Conservation (phyloP, 306 rosid genomes). For the Cicer judaicum region DNA sequence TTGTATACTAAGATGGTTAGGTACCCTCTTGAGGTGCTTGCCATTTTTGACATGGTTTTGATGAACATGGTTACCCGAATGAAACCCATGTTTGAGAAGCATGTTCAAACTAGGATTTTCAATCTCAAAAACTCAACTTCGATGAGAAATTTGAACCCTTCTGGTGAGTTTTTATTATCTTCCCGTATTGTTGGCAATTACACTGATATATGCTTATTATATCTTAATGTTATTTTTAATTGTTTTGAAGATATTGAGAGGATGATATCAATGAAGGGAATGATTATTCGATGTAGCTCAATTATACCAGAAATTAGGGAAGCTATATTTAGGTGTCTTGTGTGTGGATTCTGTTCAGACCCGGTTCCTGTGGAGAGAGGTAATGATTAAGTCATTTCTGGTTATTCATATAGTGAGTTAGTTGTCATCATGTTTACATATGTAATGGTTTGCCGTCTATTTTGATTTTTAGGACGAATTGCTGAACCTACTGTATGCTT, state of each 20-base stretch:
- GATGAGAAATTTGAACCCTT: conserved; percentile 92
- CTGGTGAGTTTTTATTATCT: conserved; percentile 61
- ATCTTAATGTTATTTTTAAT: background rate
- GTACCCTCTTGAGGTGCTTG: conserved; percentile 95
- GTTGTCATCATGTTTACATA: conserved; percentile 6
- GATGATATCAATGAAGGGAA: conserved; percentile 92
- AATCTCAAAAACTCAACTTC: conserved; percentile 79
- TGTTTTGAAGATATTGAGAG: conserved; percentile 77
- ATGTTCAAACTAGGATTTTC: conserved; percentile 87
- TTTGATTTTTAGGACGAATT: conserved; percentile 64
- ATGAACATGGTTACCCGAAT: conserved; percentile 87
- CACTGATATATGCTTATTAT: conserved; percentile 32
- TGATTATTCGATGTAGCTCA: conserved; percentile 86
- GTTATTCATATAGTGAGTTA: background rate
- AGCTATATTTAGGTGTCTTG: conserved; percentile 94
- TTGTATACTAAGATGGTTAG: conserved; percentile 92
- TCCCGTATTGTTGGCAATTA: background rate
- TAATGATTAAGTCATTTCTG: conserved; percentile 33
- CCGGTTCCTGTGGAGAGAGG: conserved; percentile 91
- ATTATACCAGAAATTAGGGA: conserved; percentile 94
- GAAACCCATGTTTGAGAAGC: conserved; percentile 84
- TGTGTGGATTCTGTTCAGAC: conserved; percentile 84
- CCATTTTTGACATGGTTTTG: conserved; percentile 90
- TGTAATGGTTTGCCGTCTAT: conserved; percentile 31
- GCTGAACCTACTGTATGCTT: conserved; percentile 73